These are phyloP conservation scores for Panicum miliaceum DNA, from an alignment of 176 grass and related monocot genomes.

Conservation along the genomic window DNA sequence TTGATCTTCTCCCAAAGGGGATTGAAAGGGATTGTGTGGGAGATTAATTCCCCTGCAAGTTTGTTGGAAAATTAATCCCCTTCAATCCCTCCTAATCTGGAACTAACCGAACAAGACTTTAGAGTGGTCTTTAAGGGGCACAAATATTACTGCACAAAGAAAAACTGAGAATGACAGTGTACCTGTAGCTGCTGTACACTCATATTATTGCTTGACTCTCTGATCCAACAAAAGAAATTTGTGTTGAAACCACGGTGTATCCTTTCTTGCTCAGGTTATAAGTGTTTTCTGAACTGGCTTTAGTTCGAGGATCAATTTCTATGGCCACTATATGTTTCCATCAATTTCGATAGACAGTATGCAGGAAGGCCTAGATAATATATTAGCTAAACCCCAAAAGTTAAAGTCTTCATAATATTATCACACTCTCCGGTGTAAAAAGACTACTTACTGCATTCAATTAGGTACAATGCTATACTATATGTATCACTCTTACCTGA, in stretches of 20 bases:
- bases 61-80: too few relatives aligned
- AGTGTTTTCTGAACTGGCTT: not conserved
- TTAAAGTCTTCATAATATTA: not conserved
- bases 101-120: too few relatives aligned
- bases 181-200: too few relatives aligned
- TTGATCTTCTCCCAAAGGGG: too few relatives aligned
- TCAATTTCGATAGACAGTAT: not conserved
- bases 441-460: not conserved
- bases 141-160: too few relatives aligned
- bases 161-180: too few relatives aligned
- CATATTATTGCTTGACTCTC: not conserved
- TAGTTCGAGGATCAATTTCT: not conserved
- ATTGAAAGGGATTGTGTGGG: too few relatives aligned
- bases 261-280: not conserved
- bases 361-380: not conserved
- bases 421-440: not conserved
- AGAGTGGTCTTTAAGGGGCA: too few relatives aligned
- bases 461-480: not conserved
- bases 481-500: not conserved
- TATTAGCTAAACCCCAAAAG: not conserved
- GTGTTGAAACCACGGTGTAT: not conserved
- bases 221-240: not conserved
- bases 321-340: too few relatives aligned
- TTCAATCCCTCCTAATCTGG: too few relatives aligned
- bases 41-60: too few relatives aligned